Conservation (phyloP, 1,284 basidiomycete species). For the Puccinia horiana region DNA sequence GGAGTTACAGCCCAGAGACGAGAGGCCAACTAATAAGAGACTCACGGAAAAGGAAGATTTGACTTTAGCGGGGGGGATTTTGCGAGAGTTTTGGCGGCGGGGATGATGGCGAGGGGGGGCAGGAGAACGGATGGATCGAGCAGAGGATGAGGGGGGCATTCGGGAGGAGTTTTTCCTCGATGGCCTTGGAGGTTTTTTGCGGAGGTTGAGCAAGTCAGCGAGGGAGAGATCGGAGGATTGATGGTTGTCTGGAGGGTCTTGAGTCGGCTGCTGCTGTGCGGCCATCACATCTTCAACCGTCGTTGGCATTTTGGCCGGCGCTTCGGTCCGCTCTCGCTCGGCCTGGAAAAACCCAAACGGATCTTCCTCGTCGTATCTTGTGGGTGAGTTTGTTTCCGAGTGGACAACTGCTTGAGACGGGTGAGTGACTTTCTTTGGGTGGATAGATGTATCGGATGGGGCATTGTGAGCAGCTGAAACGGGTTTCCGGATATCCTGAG, state of each 20-base stretch:
- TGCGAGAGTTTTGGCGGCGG: too few relatives aligned
- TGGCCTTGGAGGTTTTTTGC: neutral
- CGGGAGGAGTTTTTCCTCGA: neutral
- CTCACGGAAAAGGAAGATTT: too few relatives aligned
- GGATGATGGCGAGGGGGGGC: too few relatives aligned
- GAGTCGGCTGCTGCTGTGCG: neutral
- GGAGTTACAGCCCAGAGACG: too few relatives aligned
- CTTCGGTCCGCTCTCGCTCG: neutral
- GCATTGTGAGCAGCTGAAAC: too few relatives aligned
- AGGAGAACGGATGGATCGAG: too few relatives aligned
- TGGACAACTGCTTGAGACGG: neutral
- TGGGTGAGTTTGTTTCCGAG: neutral
- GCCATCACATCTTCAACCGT: neutral
- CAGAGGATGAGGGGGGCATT: too few relatives aligned
- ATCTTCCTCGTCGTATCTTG: conserved; percentile 2
- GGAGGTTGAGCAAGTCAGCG: conserved; percentile 3
- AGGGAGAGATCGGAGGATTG: neutral
- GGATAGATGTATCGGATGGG: neutral
- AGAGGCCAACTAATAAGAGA: too few relatives aligned
- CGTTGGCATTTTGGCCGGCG: neutral
- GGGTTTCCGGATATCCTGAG: too few relatives aligned
- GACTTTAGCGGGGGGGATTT: too few relatives aligned
- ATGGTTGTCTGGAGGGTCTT: neutral
- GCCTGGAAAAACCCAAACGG: neutral
- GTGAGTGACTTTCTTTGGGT: neutral